Conservation (phyloP, 2,329 filamentous ascomycete genomes). For the Botrytis elliptica region DNA sequence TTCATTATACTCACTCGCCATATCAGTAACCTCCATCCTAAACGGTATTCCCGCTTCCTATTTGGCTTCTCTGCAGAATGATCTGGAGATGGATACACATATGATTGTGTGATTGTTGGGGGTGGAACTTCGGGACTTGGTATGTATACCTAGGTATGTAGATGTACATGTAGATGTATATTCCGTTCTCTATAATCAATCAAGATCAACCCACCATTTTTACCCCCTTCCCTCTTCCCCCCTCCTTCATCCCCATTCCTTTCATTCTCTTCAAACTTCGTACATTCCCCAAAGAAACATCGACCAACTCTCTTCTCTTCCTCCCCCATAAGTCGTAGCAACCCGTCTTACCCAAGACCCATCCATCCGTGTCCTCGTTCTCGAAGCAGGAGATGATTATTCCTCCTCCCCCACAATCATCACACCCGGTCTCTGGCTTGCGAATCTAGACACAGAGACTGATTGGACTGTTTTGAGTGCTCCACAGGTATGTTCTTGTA, state of each 20-base stretch:
- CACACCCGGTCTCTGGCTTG: constrained; percentile 30
- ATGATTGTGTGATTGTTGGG: background rate
- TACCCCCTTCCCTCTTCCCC: too few relatives aligned
- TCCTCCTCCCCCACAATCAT: constrained; percentile 40
- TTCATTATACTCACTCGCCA: too few relatives aligned
- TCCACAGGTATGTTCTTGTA: background rate
- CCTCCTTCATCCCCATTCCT: background rate
- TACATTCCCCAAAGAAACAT: background rate
- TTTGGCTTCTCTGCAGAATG: too few relatives aligned
- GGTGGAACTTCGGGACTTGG: background rate
- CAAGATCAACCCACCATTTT: too few relatives aligned
- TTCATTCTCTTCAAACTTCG: too few relatives aligned
- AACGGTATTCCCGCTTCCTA: too few relatives aligned
- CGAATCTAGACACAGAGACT: constrained; percentile 1
- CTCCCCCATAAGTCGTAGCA: constrained; percentile 37
- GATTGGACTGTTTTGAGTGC: constrained; percentile 18
- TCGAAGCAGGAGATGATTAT: constrained; percentile 44
- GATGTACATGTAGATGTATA: too few relatives aligned
- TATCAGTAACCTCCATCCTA: too few relatives aligned
- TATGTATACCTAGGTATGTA: too few relatives aligned
- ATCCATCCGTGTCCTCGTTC: constrained; percentile 41
- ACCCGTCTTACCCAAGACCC: constrained; percentile 43
- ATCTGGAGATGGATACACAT: background rate
- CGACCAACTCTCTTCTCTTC: background rate
- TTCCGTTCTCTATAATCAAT: too few relatives aligned